Evolutionary conservation across 345 rosid species (phyloP).

Genomic region (Salix viminalis): DNA sequence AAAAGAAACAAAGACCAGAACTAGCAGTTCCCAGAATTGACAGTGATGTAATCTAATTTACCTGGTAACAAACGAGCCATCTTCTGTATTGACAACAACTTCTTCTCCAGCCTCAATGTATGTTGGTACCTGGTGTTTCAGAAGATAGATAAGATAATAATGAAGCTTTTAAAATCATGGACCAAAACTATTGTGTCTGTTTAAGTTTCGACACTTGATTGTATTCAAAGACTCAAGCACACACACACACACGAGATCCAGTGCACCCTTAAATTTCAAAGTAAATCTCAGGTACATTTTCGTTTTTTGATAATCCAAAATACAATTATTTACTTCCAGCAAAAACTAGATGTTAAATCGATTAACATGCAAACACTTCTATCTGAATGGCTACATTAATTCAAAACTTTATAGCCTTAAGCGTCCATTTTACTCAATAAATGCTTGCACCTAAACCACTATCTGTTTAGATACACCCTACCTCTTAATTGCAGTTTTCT

Average conservation of each 20-base stretch:
- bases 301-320: no score
- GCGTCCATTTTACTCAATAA: no score
- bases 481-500: not conserved
- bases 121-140: slow-evolving; percentile 57
- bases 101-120: slow-evolving; percentile 72
- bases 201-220: not conserved
- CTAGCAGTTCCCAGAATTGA: not conserved
- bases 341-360: no score
- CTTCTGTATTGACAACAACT: slow-evolving; percentile 69
- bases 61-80: slow-evolving; percentile 72
- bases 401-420: no score
- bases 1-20: not conserved
- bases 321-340: no score
- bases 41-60: slow-evolving; percentile 13
- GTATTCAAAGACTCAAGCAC: not conserved
- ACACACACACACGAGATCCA: not conserved
- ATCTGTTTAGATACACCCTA: no score
- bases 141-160: not conserved
- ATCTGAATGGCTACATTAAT: no score
- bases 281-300: no score
- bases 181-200: not conserved
- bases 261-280: not conserved
- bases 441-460: no score
- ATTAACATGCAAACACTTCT: no score
- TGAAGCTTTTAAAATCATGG: not conserved